These are phyloP conservation scores for Lactarius sanguifluus DNA, from an alignment of 768 basidiomycete species.

Conservation along the genomic window DNA sequence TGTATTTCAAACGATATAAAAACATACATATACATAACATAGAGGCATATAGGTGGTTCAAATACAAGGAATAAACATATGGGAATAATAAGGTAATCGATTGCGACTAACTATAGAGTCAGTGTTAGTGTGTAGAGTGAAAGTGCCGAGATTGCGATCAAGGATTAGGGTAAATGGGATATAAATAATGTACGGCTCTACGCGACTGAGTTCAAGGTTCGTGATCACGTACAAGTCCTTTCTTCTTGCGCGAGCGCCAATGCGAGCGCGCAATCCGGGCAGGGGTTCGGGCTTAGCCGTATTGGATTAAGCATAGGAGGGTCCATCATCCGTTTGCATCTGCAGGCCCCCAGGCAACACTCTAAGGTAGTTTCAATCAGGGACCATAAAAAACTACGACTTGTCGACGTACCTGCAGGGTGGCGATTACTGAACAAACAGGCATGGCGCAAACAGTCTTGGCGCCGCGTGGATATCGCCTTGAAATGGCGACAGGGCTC, in stretches of 20 bases:
- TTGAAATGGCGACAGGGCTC: constrained; percentile 32
- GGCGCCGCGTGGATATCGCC: constrained; percentile 33
- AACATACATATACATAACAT: background rate
- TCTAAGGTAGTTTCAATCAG: constrained; percentile 15
- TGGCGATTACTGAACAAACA: constrained; percentile 34
- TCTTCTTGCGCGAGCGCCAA: constrained; percentile 11
- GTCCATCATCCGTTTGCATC: constrained; percentile 30
- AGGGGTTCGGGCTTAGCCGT: constrained; percentile 30
- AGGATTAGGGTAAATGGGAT: background rate
- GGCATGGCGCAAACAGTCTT: constrained; percentile 31
- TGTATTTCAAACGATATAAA: background rate
- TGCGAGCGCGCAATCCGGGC: constrained; percentile 26
- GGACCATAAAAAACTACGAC: background rate
- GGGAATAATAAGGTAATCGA: background rate
- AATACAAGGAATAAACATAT: constrained; percentile 27
- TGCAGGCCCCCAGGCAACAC: constrained; percentile 24
- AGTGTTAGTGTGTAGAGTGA: background rate
- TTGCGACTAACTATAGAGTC: background rate
- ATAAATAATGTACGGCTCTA: background rate
- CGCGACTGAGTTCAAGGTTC: background rate
- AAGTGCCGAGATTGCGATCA: background rate
- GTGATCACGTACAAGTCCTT: constrained; percentile 7
- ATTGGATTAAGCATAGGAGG: constrained; percentile 33
- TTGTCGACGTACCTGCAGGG: constrained; percentile 25
- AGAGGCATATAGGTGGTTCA: background rate